phyloP scores from a whole-genome alignment of 139 green algal species.

The Picochlorum sp. region DNA sequence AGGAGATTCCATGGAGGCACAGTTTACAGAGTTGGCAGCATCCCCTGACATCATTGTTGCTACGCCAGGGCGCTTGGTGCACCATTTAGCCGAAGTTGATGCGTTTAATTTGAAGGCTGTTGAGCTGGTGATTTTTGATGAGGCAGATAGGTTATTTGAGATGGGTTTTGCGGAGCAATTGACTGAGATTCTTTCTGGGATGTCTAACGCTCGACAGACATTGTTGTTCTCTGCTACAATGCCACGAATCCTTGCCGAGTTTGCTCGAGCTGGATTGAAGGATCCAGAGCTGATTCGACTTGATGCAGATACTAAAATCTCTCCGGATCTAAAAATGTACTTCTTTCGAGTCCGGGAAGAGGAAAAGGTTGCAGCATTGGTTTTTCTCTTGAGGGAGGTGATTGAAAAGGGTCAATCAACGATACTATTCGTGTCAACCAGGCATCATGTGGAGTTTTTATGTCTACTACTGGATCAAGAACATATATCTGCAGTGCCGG shows the following conservation, averaged over 20 bases:
- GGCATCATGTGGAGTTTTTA: constrained; percentile 93
- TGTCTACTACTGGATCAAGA: constrained; percentile 61
- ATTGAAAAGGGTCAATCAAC: constrained; percentile 61
- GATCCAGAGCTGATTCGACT: constrained; percentile 85
- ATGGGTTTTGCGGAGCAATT: constrained; percentile 95
- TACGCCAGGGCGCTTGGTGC: constrained; percentile 86
- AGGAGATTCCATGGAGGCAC: constrained; percentile 90
- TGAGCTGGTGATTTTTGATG: constrained; percentile 83
- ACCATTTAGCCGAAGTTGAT: constrained; percentile 82
- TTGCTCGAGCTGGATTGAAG: constrained; percentile 76
- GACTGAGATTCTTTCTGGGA: constrained; percentile 57
- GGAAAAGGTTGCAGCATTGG: constrained; percentile 85
- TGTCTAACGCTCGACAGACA: constrained; percentile 71
- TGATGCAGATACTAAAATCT: constrained; percentile 85
- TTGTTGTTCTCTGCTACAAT: constrained; percentile 95
- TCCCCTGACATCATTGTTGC: constrained; percentile 93
- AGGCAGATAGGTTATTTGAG: constrained; percentile 96
- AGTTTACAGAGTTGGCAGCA: constrained; percentile 86
- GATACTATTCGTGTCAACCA: constrained; percentile 82
- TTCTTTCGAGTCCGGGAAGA: constrained; percentile 77
- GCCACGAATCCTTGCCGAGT: constrained; percentile 83
- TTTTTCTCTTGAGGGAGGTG: constrained; percentile 78
- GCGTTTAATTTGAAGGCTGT: constrained; percentile 60
- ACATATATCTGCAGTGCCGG: constrained; percentile 48
- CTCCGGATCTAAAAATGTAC: constrained; percentile 62